A percentile compares a stretch with the other conserved stretches of the same genome.
Conservation (phyloP, 2,329 filamentous ascomycete species). For the Cephalotrichum gorgonifer region DNA sequence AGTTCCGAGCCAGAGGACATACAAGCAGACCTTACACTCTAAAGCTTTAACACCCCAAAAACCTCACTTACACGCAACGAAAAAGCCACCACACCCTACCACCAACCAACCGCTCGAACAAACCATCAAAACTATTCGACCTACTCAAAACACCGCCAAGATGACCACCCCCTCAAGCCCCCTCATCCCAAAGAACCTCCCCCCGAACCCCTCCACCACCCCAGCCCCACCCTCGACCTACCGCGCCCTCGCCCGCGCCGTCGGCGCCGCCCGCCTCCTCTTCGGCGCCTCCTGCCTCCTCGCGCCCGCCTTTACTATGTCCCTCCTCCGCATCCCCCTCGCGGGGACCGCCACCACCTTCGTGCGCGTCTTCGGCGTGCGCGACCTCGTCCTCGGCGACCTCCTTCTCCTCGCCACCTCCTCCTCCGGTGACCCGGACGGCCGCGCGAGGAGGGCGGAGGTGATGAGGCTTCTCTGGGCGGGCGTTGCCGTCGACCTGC, state of each 20-base stretch:
- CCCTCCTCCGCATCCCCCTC: not conserved
- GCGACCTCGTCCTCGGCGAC: constrained; percentile 7
- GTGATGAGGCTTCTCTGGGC: not conserved
- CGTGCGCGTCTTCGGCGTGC: not conserved
- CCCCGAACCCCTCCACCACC: not conserved
- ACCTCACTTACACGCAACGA: too few relatives aligned
- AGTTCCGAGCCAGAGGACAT: too few relatives aligned
- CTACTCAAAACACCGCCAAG: not conserved
- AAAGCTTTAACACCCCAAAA: too few relatives aligned
- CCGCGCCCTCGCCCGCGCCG: not conserved
- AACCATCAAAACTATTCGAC: not conserved
- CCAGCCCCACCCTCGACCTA: not conserved
- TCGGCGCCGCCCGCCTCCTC: not conserved
- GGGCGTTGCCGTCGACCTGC: not conserved
- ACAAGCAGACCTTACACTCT: too few relatives aligned
- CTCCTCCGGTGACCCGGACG: not conserved
- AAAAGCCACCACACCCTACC: too few relatives aligned
- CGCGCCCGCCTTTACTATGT: not conserved
- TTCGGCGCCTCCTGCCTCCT: not conserved
- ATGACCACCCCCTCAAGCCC: not conserved
- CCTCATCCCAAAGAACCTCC: not conserved
- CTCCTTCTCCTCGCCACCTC: constrained; percentile 5
- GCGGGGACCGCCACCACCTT: not conserved
- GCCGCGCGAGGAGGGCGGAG: not conserved
- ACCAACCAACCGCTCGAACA: not conserved